Evolutionary conservation across 805 yeast species (phyloP), one percentile per base, ranked within the genome.

Genomic region (Ogataea methylovora): DNA sequence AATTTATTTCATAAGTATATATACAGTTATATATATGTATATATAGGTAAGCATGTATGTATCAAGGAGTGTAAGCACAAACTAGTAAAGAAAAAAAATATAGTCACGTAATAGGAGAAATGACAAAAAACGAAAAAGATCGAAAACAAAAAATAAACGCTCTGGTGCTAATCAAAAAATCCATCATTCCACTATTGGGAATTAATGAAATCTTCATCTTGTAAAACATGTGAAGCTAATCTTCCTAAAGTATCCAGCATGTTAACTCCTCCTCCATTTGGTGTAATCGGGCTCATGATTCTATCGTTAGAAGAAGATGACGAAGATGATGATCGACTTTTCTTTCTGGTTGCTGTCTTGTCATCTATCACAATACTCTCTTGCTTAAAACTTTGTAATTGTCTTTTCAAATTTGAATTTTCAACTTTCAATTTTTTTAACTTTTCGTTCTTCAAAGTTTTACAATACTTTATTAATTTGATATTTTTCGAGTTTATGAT

Each of bases 241-340:
- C 58, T 43, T 11, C 64, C 64, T 18, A 58, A 40, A 0, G 64
- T 57, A 34, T 58, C 58, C 20, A 58, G 43, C 58, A 58, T 44
- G 29, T 51, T 43, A 27, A 20, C 28, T 8, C 24, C 32, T 2
- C 33, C 33, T 7, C 29, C 20, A 15, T 6, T 27, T 29, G 34
- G 14, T 22, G 30, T 9, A 21, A 20, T 24, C 3, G 37, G 37
- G 5, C 23, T 12, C 11, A 14, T 20, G 8, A 14, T 14, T 4
- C 4, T 19, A n/a, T 14, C 25, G 9, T n/a, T n/a, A 4, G 23
- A n/a, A 4, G 24, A 19, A 2, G 25, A 21, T 4, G 32, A 22
- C 5, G 32, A 22, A 9, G 26, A 15, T 13, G 30, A 5, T 4
- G 32, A 27, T 3, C 24, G 17, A 2, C n/a, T n/a, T n/a, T n/a